These are phyloP conservation scores for Wickerhamiella qilinensis DNA, from an alignment of 805 yeast species.

Conservation along the genomic window DNA sequence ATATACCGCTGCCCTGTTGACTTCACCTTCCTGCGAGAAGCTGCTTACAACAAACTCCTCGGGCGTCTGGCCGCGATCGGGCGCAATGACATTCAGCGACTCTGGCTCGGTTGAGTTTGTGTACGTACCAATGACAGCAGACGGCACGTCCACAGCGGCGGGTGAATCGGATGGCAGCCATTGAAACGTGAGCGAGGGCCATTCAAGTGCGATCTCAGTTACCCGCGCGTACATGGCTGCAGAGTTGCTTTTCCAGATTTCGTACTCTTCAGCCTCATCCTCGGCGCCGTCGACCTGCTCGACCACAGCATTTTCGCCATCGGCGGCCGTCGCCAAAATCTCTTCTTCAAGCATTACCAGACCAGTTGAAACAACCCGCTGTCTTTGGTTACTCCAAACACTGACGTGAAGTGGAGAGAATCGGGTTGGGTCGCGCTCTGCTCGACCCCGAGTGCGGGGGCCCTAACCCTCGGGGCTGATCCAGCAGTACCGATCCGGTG, in stretches of 20 bases:
- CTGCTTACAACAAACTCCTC: neutral
- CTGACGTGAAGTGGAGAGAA: too few species aligned
- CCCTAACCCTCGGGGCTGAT: too few species aligned
- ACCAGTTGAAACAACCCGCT: too few species aligned
- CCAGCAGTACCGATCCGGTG: too few species aligned
- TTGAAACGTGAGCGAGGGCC: constrained; percentile 57
- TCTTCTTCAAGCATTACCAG: too few species aligned
- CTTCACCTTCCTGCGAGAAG: constrained; percentile 1
- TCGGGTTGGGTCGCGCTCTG: too few species aligned
- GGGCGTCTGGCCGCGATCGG: neutral
- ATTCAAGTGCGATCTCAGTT: constrained; percentile 48
- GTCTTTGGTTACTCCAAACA: too few species aligned
- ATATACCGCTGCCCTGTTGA: constrained; percentile 7
- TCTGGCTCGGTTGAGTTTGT: neutral
- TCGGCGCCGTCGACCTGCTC: neutral
- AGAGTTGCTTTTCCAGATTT: constrained; percentile 69
- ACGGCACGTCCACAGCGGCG: constrained; percentile 1
- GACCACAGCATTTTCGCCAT: too few species aligned
- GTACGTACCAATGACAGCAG: neutral
- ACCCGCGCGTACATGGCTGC: constrained; percentile 63
- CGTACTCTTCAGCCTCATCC: constrained; percentile 17
- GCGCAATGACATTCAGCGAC: neutral
- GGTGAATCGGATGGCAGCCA: constrained; percentile 45
- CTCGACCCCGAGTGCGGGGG: too few species aligned
- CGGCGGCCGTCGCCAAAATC: too few species aligned